A percentile compares a stretch with the other conserved stretches of the same genome.
phyloP scores from a whole-genome alignment of 306 rosid species.

The Vachellia pachyceras region DNA sequence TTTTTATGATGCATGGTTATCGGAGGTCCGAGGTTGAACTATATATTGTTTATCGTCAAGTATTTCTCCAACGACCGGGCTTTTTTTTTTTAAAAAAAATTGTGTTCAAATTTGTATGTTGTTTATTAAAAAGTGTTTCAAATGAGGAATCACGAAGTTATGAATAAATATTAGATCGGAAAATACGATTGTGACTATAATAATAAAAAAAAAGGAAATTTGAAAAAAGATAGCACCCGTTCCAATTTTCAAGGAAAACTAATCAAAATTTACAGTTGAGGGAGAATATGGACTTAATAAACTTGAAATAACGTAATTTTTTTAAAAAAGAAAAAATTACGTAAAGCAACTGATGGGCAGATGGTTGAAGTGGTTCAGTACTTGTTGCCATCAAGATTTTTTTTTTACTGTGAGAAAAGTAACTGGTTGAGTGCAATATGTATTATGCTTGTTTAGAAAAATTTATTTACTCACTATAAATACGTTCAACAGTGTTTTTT shows the following conservation, averaged over 20 bases:
- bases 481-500: too few relatives aligned
- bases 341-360: not conserved
- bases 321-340: too few relatives aligned
- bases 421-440: too few relatives aligned
- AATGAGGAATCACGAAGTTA: not conserved
- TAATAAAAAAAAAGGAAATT: not conserved
- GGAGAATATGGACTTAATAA: not conserved
- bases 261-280: not conserved
- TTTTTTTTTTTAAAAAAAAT: too few relatives aligned
- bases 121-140: not conserved
- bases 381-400: too few relatives aligned
- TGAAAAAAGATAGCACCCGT: not conserved
- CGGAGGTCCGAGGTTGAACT: not conserved
- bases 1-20: not conserved
- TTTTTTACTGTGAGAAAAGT: too few relatives aligned
- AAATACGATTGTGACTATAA: not conserved
- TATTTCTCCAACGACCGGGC: not conserved
- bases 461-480: too few relatives aligned
- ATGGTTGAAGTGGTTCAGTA: not conserved
- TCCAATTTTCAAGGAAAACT: not conserved
- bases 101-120: not conserved
- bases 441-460: too few relatives aligned
- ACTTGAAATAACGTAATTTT: too few relatives aligned
- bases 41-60: not conserved
- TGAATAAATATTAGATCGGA: not conserved